Base-by-base conservation (phyloP, 1,139 yeast species). In the Kurtzmaniella quercitrusa region DNA sequence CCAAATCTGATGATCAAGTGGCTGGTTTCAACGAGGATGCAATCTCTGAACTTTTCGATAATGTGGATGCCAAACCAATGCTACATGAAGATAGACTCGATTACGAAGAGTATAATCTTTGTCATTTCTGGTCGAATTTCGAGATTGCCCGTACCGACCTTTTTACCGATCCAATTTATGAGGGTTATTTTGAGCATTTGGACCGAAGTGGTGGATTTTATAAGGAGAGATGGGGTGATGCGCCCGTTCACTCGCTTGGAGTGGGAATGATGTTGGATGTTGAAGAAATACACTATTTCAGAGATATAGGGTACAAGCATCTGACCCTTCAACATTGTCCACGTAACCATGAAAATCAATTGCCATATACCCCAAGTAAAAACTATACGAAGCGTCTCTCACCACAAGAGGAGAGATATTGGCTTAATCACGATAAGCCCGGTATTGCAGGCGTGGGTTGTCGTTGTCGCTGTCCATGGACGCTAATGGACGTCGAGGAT, bases 61-160 rank as follows among this genome's bases (percentile, higher is more conserved):
- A 54, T 28, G 49, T 65, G 0, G 46, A 42, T 3, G 50, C 55
- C 5, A 66, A 66, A 20, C 78, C 77, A 0, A 41, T 45, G 2
- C 49, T 74, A 5, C 65, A 66, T 49, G 74, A 68, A 43, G 88
- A 83, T 53, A 63, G 76, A 46, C 69, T 82, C 56, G 79, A 82
- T 44, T 74, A 78, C 19, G 84, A 84, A 53, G 84, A 81, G 47
- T 88, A 82, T 61, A 88, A 84, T 57, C 56, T 84, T 55, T 85
- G 95, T 53, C 97, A 89, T 63, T 89, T 88, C 64, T 89, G 97
- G 97, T 82, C 94, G 33, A 89, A 89, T 65, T 89, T 89, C 57
- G 97, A 89, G 60, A 89, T 89, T 53, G 96, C 96, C 2, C 65
- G 87, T 42, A 76, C 88, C 2, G 88, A 82, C 52, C 60, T 88